Conservation (phyloP, 2,329 filamentous ascomycete genomes). For the Fusarium sp. region DNA sequence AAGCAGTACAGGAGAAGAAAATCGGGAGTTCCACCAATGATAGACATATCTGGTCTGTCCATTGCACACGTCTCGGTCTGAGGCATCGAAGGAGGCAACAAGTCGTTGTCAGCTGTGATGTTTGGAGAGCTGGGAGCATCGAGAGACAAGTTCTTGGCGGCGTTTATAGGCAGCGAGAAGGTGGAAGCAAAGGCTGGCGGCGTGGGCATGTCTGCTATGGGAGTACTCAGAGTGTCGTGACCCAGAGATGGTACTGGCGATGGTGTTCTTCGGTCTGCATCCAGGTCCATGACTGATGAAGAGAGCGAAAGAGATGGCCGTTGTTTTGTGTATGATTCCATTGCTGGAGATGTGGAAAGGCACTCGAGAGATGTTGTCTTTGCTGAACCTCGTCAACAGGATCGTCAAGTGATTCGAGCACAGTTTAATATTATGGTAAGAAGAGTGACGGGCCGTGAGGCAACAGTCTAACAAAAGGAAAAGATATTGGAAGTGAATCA, state of each 20-base stretch:
- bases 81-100: conserved; percentile 22
- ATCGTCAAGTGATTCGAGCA: conserved; percentile 10
- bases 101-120: conserved; percentile 16
- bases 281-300: conserved; percentile 37
- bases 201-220: conserved; percentile 36
- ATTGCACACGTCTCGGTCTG: conserved; percentile 23
- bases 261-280: conserved; percentile 33
- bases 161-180: conserved; percentile 18
- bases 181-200: conserved; percentile 34
- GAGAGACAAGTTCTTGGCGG: conserved; percentile 25
- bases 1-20: conserved; percentile 45
- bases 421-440: conserved; percentile 10
- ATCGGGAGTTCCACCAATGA: conserved; percentile 34
- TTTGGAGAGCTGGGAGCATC: conserved; percentile 8
- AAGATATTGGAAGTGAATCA: conserved; percentile 3
- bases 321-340: conserved; percentile 34
- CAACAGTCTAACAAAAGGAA: conserved; percentile 36
- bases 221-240: conserved; percentile 35
- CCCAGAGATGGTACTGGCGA: conserved; percentile 37
- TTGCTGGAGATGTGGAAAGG: conserved; percentile 4
- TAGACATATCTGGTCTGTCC: conserved; percentile 15
- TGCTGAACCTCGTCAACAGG: conserved; percentile 5
- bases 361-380: background rate
- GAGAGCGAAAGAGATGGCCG: conserved; percentile 28
- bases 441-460: conserved; percentile 26